These are phyloP conservation scores for Neurospora sp. DNA, from an alignment of 495 filamentous ascomycete genomes.

Conservation along the genomic window DNA sequence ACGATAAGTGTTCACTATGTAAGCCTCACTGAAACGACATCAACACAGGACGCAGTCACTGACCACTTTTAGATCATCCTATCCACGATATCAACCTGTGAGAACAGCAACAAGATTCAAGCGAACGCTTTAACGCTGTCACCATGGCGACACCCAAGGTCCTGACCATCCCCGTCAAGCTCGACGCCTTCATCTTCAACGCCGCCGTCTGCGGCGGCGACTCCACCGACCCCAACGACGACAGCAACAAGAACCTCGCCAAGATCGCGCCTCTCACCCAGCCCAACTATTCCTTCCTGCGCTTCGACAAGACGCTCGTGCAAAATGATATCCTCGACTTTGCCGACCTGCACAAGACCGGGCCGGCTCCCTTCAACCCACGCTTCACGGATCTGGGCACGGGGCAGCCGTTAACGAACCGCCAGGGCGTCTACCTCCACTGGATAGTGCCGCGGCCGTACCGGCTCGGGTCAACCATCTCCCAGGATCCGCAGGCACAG, in stretches of 20 bases:
- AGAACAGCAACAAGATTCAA: too few relatives aligned
- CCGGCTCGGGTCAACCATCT: constrained; percentile 7
- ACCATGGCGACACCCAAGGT: not conserved
- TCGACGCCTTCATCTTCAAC: constrained; percentile 37
- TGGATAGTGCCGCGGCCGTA: constrained; percentile 35
- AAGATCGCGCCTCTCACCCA: constrained; percentile 43
- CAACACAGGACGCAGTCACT: too few relatives aligned
- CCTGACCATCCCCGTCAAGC: constrained; percentile 19
- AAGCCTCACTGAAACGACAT: too few relatives aligned
- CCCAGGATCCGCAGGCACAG: too few relatives aligned
- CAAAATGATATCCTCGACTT: constrained; percentile 34
- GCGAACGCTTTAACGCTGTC: too few relatives aligned
- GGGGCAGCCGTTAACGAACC: constrained; percentile 9
- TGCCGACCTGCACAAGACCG: constrained; percentile 32
- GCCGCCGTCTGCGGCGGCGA: constrained; percentile 10
- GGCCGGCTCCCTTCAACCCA: constrained; percentile 26
- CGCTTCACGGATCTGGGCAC: constrained; percentile 34
- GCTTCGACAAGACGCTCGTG: constrained; percentile 21
- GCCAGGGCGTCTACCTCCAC: constrained; percentile 42
- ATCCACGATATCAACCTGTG: too few relatives aligned
- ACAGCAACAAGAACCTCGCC: not conserved
- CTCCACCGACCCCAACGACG: not conserved
- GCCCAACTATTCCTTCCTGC: constrained; percentile 44
- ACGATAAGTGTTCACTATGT: too few relatives aligned
- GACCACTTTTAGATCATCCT: too few relatives aligned